These are phyloP conservation scores for Penicillium tannophilum DNA, from an alignment of 495 filamentous ascomycete species.

Conservation along the genomic window DNA sequence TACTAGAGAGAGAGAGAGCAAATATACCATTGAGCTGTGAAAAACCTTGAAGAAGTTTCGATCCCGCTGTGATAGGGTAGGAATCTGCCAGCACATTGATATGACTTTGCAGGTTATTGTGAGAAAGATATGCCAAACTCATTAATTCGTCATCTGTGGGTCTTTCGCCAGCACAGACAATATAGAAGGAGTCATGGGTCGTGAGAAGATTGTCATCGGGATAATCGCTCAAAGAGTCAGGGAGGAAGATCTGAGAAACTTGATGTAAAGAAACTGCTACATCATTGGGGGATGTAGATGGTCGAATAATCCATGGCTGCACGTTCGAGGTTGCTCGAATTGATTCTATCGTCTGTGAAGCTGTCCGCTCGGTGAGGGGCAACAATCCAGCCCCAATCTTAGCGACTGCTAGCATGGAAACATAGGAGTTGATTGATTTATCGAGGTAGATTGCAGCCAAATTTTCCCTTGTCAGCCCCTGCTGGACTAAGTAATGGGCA, in stretches of 20 bases:
- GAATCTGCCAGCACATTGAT: slow-evolving; percentile 58
- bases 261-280: slow-evolving; percentile 20
- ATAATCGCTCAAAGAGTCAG: slow-evolving; percentile 34
- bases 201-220: slow-evolving; percentile 28
- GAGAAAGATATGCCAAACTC: slow-evolving; percentile 71
- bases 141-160: slow-evolving; percentile 67
- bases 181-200: slow-evolving; percentile 29
- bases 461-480: slow-evolving; percentile 48
- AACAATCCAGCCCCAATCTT: slow-evolving; percentile 77
- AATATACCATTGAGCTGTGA: slow-evolving; percentile 65
- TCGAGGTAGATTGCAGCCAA: slow-evolving; percentile 71
- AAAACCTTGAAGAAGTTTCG: slow-evolving; percentile 68
- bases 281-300: slow-evolving; percentile 4
- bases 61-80: slow-evolving; percentile 53
- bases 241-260: slow-evolving; percentile 28
- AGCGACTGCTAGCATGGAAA: slow-evolving; percentile 68
- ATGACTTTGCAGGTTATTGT: slow-evolving; percentile 68
- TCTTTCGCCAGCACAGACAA: slow-evolving; percentile 63
- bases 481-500: slow-evolving; percentile 55
- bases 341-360: slow-evolving; percentile 50
- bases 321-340: slow-evolving; percentile 58
- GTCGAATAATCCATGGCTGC: slow-evolving; percentile 47
- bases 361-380: slow-evolving; percentile 66
- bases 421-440: slow-evolving; percentile 67
- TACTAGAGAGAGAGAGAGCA: background rate